phyloP scores from a whole-genome alignment of 2,329 filamentous ascomycete genomes.

The Coniochaeta sp. region DNA sequence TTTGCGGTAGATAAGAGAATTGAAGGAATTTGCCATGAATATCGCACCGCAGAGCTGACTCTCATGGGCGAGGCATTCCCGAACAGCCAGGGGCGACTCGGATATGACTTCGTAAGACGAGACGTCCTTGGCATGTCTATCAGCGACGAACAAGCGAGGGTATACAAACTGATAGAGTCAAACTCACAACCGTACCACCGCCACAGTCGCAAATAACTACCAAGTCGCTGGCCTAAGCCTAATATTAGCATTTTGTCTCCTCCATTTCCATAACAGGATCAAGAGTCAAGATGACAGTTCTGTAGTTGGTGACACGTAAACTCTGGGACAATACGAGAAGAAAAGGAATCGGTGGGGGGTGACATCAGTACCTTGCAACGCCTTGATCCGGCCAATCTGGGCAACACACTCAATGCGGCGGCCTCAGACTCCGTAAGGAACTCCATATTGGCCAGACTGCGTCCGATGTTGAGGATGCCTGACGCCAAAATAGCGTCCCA shows the following conservation, averaged over 20 bases:
- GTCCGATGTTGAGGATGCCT: neutral
- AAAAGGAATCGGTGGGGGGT: neutral
- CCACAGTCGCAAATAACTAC: neutral
- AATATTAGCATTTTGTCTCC: neutral
- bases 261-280: neutral
- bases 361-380: neutral
- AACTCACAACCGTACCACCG: neutral
- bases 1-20: neutral
- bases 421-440: neutral
- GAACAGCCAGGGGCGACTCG: neutral
- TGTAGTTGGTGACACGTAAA: neutral
- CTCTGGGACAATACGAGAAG: neutral
- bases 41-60: neutral
- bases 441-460: neutral
- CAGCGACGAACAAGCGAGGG: neutral
- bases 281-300: neutral
- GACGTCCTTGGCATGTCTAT: neutral
- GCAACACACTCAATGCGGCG: neutral
- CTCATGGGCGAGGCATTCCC: neutral
- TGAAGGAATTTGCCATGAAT: neutral
- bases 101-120: neutral
- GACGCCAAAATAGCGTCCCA: neutral
- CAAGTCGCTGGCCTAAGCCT: neutral
- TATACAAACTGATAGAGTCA: neutral
- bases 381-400: neutral